phyloP scores from a whole-genome alignment of 768 basidiomycete genomes.

The Tulasnella sp. region DNA sequence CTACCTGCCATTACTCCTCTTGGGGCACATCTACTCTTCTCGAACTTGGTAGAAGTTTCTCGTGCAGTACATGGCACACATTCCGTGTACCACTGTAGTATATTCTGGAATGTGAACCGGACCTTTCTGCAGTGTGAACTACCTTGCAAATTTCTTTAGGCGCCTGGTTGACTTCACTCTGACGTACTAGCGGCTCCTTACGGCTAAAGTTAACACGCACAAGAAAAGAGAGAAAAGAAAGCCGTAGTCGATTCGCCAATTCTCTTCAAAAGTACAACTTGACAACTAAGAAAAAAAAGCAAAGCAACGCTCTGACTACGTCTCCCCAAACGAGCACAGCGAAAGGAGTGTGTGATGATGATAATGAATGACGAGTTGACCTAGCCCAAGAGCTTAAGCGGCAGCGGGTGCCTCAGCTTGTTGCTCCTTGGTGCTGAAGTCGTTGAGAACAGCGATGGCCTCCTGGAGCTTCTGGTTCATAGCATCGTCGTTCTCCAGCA shows the following conservation, averaged over 20 bases:
- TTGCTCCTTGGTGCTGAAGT: constrained; percentile 63
- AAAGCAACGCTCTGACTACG: constrained; percentile 15
- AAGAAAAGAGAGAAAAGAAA: not conserved
- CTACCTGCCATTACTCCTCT: not conserved
- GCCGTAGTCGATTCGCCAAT: constrained; percentile 21
- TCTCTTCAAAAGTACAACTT: constrained; percentile 18
- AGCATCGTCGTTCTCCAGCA: constrained; percentile 80
- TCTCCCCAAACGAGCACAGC: constrained; percentile 9
- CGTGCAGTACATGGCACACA: not conserved
- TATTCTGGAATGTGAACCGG: not conserved
- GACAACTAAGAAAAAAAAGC: constrained; percentile 3
- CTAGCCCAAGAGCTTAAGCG: not conserved
- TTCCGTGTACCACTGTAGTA: not conserved
- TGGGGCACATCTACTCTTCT: not conserved
- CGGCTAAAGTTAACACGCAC: not conserved
- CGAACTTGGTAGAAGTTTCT: constrained; percentile 3
- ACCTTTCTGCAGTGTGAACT: not conserved
- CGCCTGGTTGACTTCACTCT: not conserved
- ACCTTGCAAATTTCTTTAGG: not conserved
- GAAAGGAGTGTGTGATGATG: constrained; percentile 2
- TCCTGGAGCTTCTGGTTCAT: constrained; percentile 90
- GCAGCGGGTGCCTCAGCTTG: not conserved
- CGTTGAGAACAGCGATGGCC: constrained; percentile 85
- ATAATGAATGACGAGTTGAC: not conserved
- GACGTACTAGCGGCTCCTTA: not conserved